Evolutionary conservation across 2,329 filamentous ascomycete species (phyloP), one percentile per base, ranked within the genome.

Genomic region (Triangularia setosa): DNA sequence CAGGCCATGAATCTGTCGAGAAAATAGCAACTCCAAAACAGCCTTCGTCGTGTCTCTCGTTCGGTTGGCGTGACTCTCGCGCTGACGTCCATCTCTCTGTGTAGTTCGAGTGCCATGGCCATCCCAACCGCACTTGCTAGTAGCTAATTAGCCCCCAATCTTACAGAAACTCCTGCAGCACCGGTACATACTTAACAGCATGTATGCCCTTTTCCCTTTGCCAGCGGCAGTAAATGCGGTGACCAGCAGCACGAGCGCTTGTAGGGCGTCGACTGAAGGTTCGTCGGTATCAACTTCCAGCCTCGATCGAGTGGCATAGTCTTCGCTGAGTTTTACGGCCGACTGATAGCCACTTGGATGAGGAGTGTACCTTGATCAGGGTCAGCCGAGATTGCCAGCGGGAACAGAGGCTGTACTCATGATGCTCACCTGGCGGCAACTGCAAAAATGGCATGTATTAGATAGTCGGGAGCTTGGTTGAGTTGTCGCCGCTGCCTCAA

Each of bases 21-120:
- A 25, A 96, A 79, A 71, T 95, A 96, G 73, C 91, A 94, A 1
- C 90, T 89, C 92, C 92, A 96, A 75, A 96, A 96, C 1, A 96
- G 79, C n/a, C 90, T 84, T 62, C 92, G 83, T 55, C 90, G 84
- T 72, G 88, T 87, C 78, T 96, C 92, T 63, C 90, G 84, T 73
- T 96, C 92, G 3, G 86, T 79, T 0, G 87, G 82, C 0, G 86
- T 84, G 11, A 90, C 82, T 62, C 85, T 84, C 12, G 85, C 79
- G 59, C 85, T 84, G 5, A 81, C 73, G 24, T 92, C 87, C 53
- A 89, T 79, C 77, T 96, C 92, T 30, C 91, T 86, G 73, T 96
- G 91, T 2, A 95, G 80, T 72, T 93, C 91, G 11, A 96, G 82
- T 3, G 91, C 91, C 75, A 93, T 86, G 1, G 90, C 88, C 91